phyloP scores from a whole-genome alignment of 2,329 filamentous ascomycete species.

The Penicillium sp. region DNA sequence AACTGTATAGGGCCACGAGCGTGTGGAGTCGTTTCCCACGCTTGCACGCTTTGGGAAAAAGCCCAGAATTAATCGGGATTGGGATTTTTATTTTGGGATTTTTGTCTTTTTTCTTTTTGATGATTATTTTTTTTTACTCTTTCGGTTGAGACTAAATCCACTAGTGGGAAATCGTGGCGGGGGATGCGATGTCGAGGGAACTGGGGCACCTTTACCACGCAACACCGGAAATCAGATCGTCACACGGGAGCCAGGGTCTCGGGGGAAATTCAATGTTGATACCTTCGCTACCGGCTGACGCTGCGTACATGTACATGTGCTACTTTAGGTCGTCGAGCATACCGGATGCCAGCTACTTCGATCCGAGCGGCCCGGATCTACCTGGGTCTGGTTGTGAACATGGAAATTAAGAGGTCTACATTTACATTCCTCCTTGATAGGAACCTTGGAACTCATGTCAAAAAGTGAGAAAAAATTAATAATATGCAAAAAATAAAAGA shows the following conservation, averaged over 20 bases:
- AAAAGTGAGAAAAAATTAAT: not conserved
- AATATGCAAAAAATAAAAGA: not conserved
- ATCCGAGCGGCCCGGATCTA: constrained; percentile 4
- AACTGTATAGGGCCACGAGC: constrained; percentile 24
- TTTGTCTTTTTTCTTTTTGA: not conserved
- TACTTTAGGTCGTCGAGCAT: not conserved
- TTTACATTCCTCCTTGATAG: constrained; percentile 4
- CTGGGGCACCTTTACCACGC: not conserved
- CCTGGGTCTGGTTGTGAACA: not conserved
- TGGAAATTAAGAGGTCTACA: not conserved
- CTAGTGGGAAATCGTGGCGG: constrained; percentile 30
- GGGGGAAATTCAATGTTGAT: not conserved
- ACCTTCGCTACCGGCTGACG: not conserved
- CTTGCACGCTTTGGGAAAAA: constrained; percentile 11
- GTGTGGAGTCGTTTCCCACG: constrained; percentile 17
- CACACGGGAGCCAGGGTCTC: constrained; percentile 16
- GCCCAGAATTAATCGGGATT: not conserved
- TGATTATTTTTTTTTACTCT: not conserved
- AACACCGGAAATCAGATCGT: constrained; percentile 3
- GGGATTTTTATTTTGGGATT: not conserved
- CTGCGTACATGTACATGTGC: not conserved
- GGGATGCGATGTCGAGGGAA: constrained; percentile 22
- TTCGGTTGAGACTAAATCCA: constrained; percentile 1
- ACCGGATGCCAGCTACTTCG: not conserved
- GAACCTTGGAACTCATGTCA: constrained; percentile 1